Evolutionary conservation across 345 rosid genomes (phyloP).

Genomic region (Populus simonii): DNA sequence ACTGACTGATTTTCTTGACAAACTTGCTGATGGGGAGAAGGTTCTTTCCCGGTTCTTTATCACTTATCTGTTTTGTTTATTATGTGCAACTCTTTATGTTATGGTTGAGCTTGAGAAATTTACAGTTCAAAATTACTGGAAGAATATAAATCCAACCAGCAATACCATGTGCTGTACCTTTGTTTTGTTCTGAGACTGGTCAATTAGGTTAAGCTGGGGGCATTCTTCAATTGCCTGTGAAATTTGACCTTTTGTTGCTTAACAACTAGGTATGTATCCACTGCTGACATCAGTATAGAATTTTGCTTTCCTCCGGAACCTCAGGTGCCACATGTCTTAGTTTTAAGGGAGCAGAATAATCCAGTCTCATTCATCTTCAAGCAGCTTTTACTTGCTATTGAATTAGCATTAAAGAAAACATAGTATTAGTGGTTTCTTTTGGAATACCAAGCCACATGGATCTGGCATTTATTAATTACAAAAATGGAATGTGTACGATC

Average conservation of each 20-base stretch:
- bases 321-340: neutral
- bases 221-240: neutral
- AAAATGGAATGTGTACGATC: neutral
- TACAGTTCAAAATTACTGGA: neutral
- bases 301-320: neutral
- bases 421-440: neutral
- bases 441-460: neutral
- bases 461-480: neutral
- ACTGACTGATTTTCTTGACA: slow-evolving; percentile 67
- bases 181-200: neutral
- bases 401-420: neutral
- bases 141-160: neutral
- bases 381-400: neutral
- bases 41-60: slow-evolving; percentile 32
- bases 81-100: slow-evolving; percentile 10
- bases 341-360: neutral
- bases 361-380: neutral
- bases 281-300: neutral
- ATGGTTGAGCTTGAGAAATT: neutral
- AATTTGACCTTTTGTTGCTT: neutral
- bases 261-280: neutral
- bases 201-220: neutral
- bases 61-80: neutral
- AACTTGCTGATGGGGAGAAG: slow-evolving; percentile 69
- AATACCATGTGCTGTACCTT: neutral